Evolutionary conservation across 176 grass and related monocot genomes (phyloP).

Genomic region (sorghum (Sorghum bicolor)): Sorghum_bicolor_NCBIv3 NC_012876.2:53847001-53847500

Average conservation of each 20-base stretch:
- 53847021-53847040: background rate
- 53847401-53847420: slow-evolving; percentile 1
- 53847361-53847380: background rate
- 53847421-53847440: background rate
- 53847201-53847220: background rate
- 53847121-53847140: background rate
- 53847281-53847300: background rate
- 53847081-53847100: background rate
- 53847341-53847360: background rate
- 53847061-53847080: background rate
- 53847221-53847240: background rate
- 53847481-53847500: background rate
- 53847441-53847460: background rate
- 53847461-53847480: background rate
- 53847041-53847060: background rate
- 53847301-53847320: background rate
- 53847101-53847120: background rate
- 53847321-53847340: background rate
- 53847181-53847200: background rate
- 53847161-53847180: background rate
- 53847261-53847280: slow-evolving; percentile 8
- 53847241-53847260: background rate
- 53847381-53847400: background rate
- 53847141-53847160: background rate
- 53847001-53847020: background rate